These are phyloP conservation scores for Hyaloperonospora brassicae DNA, from an alignment of 352 stramenopile genomes.

Conservation along the genomic window DNA sequence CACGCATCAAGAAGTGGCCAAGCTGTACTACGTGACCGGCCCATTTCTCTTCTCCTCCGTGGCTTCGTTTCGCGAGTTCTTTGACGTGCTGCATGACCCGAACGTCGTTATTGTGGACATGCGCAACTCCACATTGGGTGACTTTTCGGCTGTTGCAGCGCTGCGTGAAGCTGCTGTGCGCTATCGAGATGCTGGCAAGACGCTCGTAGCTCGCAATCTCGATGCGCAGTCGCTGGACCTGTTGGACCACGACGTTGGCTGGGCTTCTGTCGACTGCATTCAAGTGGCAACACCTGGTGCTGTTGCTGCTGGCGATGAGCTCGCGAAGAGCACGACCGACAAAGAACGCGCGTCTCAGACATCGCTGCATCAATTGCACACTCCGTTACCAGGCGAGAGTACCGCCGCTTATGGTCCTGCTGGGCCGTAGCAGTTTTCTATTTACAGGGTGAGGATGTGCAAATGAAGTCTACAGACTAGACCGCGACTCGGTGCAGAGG, in stretches of 20 bases:
- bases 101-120: conserved; percentile 70
- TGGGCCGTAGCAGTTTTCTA: too few species aligned
- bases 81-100: conserved; percentile 57
- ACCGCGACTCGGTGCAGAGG: too few species aligned
- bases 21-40: conserved; percentile 69
- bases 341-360: conserved; percentile 21
- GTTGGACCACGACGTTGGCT: conserved; percentile 51
- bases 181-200: conserved; percentile 69
- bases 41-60: conserved; percentile 80
- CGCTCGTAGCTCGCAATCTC: conserved; percentile 57
- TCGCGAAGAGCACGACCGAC: conserved; percentile 16
- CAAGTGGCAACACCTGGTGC: conserved; percentile 17
- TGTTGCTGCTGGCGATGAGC: conserved; percentile 17
- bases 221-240: conserved; percentile 46
- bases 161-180: conserved; percentile 65
- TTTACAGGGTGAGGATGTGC: too few species aligned
- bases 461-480: too few species aligned
- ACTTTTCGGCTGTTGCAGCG: conserved; percentile 80
- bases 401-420: too few species aligned
- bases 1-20: conserved; percentile 32
- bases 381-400: conserved; percentile 18
- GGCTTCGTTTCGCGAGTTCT: conserved; percentile 68
- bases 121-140: conserved; percentile 55
- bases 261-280: conserved; percentile 36
- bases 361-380: conserved; percentile 26